Percentiles rank a stretch among this genome's conserved stretches.
phyloP scores from a whole-genome alignment of 2,329 filamentous ascomycete genomes.

The Septoria linicola region DNA sequence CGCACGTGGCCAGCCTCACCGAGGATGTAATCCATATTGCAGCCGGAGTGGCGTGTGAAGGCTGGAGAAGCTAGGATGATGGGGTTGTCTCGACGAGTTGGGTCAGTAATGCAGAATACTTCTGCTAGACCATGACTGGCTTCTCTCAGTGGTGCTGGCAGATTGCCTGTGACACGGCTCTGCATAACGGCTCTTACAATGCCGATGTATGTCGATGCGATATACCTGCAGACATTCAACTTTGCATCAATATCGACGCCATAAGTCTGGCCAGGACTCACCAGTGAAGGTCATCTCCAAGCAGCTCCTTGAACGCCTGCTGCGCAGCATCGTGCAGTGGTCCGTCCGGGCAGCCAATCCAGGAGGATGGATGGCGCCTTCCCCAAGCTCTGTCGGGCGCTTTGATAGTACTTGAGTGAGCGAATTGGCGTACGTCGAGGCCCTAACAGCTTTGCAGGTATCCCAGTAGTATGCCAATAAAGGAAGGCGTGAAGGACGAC shows the following conservation, averaged over 20 bases:
- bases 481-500: constrained; percentile 15
- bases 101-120: constrained; percentile 74
- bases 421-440: constrained; percentile 68
- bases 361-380: constrained; percentile 7
- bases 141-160: constrained; percentile 62
- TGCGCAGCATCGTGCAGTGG: constrained; percentile 60
- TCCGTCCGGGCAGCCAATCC: constrained; percentile 54
- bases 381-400: neutral
- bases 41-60: constrained; percentile 71
- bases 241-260: too few species aligned
- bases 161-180: constrained; percentile 63
- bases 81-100: constrained; percentile 68
- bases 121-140: constrained; percentile 71
- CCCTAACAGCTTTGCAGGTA: constrained; percentile 61
- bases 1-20: constrained; percentile 41
- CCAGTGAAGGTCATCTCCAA: constrained; percentile 66
- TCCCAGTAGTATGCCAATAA: constrained; percentile 16
- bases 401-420: constrained; percentile 57
- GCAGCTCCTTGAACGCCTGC: constrained; percentile 62
- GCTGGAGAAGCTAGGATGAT: constrained; percentile 76
- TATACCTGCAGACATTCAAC: constrained; percentile 44
- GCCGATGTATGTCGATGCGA: constrained; percentile 65
- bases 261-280: too few species aligned
- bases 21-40: constrained; percentile 68
- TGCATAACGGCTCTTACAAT: constrained; percentile 67